A percentile compares a stretch with the other conserved stretches of the same genome.
Conservation (phyloP, 345 rosid species). For the Toxicodendron radicans region DNA sequence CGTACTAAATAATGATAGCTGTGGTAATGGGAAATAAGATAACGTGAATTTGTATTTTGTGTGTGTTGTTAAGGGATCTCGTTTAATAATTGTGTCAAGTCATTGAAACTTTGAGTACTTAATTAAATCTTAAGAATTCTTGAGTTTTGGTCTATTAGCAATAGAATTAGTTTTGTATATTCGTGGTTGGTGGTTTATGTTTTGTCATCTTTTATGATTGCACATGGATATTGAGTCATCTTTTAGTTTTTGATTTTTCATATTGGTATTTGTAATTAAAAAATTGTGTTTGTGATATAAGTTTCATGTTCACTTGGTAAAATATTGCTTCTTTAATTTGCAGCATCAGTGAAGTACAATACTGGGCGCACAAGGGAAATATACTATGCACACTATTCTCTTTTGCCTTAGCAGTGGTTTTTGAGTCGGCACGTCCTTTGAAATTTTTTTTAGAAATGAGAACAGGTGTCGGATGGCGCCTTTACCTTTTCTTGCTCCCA, state of each 20-base stretch:
- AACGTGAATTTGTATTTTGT: background rate
- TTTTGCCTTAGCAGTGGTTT: background rate
- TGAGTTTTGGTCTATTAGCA: background rate
- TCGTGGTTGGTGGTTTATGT: background rate
- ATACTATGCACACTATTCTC: background rate
- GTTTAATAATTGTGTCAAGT: background rate
- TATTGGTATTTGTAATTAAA: background rate
- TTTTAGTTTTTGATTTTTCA: background rate
- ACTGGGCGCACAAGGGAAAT: background rate
- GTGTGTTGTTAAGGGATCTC: background rate
- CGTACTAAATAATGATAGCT: background rate
- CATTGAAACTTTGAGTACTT: background rate
- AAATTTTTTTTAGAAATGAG: constrained; percentile 38
- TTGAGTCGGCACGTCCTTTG: background rate
- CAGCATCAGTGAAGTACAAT: background rate
- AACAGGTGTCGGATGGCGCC: constrained; percentile 65
- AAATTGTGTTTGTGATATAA: background rate
- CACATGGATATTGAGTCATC: background rate
- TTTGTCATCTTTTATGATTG: background rate
- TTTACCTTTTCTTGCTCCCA: constrained; percentile 52
- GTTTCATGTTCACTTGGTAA: background rate
- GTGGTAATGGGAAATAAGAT: background rate
- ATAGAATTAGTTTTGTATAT: background rate
- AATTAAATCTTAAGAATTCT: background rate
- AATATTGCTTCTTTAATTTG: background rate